Base-by-base conservation (phyloP, 2,329 filamentous ascomycete species). In the Metarhizium album region DNA sequence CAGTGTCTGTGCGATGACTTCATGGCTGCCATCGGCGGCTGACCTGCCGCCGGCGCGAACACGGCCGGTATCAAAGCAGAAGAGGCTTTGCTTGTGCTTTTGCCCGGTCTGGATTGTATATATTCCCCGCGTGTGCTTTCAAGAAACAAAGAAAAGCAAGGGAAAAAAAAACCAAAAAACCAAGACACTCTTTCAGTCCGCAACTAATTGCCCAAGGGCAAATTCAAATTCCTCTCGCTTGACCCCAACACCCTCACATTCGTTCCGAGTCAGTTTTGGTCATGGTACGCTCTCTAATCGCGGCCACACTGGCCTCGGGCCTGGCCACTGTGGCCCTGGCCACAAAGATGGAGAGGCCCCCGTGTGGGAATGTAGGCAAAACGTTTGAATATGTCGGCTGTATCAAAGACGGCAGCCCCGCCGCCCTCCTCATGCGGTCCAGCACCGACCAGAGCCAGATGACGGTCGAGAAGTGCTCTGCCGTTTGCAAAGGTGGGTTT, bases 321-420 rank as follows among this genome's bases (percentile, higher is more conserved):
- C 54, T 75, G 52, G 56, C 67, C 50, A 62, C 62, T 27, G 55
- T 59, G 48, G 65, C 46, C 42, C 60, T 65, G 23, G 73, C 73
- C 42, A 68, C 64, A 63, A 69, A 72, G 55, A 58, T 69, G 42
- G 65, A 73, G 53, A 63, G 73, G 7, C 74, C 74, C n/a, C 60
- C 71, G 8, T 77, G 74, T n/a, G 18, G 37, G 6, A 56, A 59
- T 68, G 4, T 60, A 66, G 75, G 72, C 62, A 65, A 70, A 54
- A 73, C 74, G 1, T 76, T 72, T 54, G 65, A 70, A 49, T 71
- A 70, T 58, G 62, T 66, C 16, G 74, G 74, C 42, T 77, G 74
- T 62, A 76, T 67, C 62, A 54, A 64, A 49, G 72, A 75, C 45
- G 65, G 64, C 29, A 60, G 52, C 31, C 57, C 59, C 1, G 59